Base-by-base conservation (phyloP, 192 early-diverging fungal genomes). In the Coemansia sp. region DNA sequence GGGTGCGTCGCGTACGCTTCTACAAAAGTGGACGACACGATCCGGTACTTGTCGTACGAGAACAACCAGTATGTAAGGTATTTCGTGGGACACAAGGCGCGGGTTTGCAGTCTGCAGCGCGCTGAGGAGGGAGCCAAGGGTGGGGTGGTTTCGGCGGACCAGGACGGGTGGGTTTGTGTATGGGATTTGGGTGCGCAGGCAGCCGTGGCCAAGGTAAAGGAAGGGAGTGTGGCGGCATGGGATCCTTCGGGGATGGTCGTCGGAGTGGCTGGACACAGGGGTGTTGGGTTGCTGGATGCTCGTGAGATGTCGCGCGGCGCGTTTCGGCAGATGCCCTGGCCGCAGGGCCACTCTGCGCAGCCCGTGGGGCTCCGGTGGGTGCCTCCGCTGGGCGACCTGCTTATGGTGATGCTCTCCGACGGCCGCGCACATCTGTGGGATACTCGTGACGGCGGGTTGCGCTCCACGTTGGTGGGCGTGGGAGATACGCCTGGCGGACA, bases 41-140 rank as follows among this genome's bases (percentile, higher is more conserved):
- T 98, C 33, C 77, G 96, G 60, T 98, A 97, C 69, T 75, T 98
- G 37, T 96, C 93, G 17, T 68, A 91, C n/a, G 90, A 95, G 59
- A 93, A 94, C 37, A 98, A 98, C 76, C 87, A 90, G 71, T 98
- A 89, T 61, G 81, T 98, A 34, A 75, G 88, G 30, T 98, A 98
- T 68, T 98, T 98, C 78, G 78, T 79, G 19, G 96, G 93, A 2
- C 96, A 98, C 63, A 82, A 67, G 27, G 80, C 71, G 49, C 82
- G 81, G 17, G 96, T 98, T 1, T 83, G 84, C 14, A 78, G 82
- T 15, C 62, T 97, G 41, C 90, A 92, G 67, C 86, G 94, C 82
- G 89, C 88, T 2, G 91, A 93, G 1, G 24, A 79, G n/a, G 85
- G 33, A 7, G 27, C 27, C 4, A 30, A 30, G 0, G n/a, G 45